Conservation (phyloP, 169 alveolate species). For the Sarcocystis neurona region DNA sequence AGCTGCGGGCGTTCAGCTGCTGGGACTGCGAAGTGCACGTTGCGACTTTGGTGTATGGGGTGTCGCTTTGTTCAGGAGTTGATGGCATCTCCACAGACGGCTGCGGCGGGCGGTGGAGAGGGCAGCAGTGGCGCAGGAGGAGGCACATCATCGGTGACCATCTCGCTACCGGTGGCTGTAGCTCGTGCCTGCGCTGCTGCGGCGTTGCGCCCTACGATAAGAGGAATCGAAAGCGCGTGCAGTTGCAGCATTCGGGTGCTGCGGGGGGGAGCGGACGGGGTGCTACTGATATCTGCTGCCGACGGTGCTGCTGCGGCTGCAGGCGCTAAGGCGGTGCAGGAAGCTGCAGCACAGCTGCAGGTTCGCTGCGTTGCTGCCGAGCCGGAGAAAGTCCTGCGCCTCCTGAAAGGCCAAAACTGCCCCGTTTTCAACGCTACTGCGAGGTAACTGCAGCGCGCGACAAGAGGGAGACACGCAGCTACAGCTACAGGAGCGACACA, state of each 20-base stretch:
- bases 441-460: neutral
- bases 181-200: neutral
- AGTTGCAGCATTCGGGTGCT: neutral
- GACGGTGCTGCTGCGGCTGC: neutral
- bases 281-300: neutral
- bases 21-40: too few species aligned
- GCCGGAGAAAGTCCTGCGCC: neutral
- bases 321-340: conserved; percentile 1
- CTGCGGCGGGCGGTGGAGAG: neutral
- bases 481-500: too few species aligned
- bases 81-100: neutral
- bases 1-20: too few species aligned
- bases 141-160: neutral
- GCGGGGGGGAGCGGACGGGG: conserved; percentile 20
- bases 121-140: neutral
- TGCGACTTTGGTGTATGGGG: too few species aligned
- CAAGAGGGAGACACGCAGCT: too few species aligned
- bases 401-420: conserved; percentile 8
- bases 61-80: neutral
- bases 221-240: neutral
- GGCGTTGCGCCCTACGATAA: neutral
- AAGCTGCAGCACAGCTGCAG: neutral
- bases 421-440: conserved; percentile 8
- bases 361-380: neutral
- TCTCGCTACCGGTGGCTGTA: neutral